Conservation (phyloP, 2,329 filamentous ascomycete genomes). For the Hypoxylon sp. region DNA sequence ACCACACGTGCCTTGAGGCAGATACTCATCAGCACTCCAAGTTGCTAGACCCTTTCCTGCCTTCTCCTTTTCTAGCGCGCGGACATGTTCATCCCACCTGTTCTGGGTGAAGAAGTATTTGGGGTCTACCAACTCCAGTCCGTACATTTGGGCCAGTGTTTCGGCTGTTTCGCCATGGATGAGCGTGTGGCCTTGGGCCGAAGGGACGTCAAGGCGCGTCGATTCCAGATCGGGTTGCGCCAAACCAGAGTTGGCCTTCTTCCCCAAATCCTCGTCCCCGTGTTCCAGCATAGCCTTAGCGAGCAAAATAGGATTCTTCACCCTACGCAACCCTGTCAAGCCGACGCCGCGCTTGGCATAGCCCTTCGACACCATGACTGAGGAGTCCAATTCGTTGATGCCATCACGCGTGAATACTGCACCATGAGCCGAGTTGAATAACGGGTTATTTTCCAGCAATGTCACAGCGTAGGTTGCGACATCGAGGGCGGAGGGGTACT, state of each 20-base stretch:
- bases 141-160: conserved; percentile 75
- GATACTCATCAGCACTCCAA: conserved; percentile 75
- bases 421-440: conserved; percentile 88
- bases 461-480: conserved; percentile 81
- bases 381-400: conserved; percentile 87
- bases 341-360: conserved; percentile 83
- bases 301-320: conserved; percentile 85
- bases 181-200: conserved; percentile 78
- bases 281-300: conserved; percentile 79
- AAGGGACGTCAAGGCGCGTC: conserved; percentile 61
- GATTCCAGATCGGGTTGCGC: conserved; percentile 19
- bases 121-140: conserved; percentile 76
- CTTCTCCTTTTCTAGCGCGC: conserved; percentile 67
- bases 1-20: conserved; percentile 88
- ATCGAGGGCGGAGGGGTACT: conserved; percentile 74
- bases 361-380: conserved; percentile 84
- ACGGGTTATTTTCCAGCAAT: conserved; percentile 81
- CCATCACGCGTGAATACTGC: conserved; percentile 90
- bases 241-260: conserved; percentile 37
- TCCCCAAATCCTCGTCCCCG: conserved; percentile 71
- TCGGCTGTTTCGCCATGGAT: conserved; percentile 79
- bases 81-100: conserved; percentile 83
- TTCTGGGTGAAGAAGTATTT: conserved; percentile 84
- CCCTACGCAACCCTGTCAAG: conserved; percentile 78
- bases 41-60: conserved; percentile 58